Percentiles rank a stretch among this genome's conserved stretches.
Evolutionary conservation across 75 land plant genomes (phyloP).

Genomic region (Cupressus sempervirens): DNA sequence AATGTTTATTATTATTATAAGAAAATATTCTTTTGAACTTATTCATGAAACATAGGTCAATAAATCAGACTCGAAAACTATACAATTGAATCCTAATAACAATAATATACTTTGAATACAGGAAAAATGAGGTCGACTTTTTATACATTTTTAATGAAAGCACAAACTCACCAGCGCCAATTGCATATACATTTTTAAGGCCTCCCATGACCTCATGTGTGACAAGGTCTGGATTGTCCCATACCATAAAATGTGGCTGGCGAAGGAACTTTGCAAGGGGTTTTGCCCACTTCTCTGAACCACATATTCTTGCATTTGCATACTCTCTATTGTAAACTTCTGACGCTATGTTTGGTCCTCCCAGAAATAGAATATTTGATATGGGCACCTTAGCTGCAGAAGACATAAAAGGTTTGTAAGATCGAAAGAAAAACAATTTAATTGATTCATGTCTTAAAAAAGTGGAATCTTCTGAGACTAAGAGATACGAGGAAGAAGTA

Average conservation of each 20-base stretch:
- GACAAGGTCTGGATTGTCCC: slow-evolving; percentile 93
- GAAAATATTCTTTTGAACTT: too few relatives aligned
- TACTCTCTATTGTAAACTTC: slow-evolving; percentile 96
- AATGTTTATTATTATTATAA: too few relatives aligned
- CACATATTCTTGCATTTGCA: slow-evolving; percentile 98
- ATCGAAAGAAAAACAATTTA: slow-evolving; percentile 5
- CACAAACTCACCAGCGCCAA: slow-evolving; percentile 81
- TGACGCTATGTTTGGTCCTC: slow-evolving; percentile 99
- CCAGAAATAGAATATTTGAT: slow-evolving; percentile 90
- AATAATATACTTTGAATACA: background rate
- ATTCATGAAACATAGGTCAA: too few relatives aligned
- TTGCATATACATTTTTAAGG: slow-evolving; percentile 96
- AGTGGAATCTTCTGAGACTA: background rate
- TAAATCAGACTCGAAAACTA: too few relatives aligned
- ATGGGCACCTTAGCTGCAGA: slow-evolving; percentile 76
- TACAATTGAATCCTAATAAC: too few relatives aligned
- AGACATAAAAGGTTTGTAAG: background rate
- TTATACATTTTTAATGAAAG: background rate
- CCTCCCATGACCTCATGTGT: slow-evolving; percentile 99
- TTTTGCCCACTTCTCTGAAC: slow-evolving; percentile 93
- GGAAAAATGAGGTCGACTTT: background rate
- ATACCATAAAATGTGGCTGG: slow-evolving; percentile 94
- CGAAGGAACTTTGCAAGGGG: slow-evolving; percentile 87
- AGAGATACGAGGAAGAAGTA: slow-evolving; percentile 10
- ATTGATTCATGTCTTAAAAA: background rate